Conservation (phyloP, 441 rosid species). For the Breynia disticha region DNA sequence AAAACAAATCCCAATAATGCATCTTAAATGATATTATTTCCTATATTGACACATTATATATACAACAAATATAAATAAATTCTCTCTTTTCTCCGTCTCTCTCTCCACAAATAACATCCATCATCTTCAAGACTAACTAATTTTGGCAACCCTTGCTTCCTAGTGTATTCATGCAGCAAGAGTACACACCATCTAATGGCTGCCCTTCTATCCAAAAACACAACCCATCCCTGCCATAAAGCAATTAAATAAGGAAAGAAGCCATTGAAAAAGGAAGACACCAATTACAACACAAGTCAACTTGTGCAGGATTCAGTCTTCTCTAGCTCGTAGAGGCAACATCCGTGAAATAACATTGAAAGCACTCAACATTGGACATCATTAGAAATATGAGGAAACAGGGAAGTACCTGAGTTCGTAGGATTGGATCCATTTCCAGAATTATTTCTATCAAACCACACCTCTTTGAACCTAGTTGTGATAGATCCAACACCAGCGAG, state of each 20-base stretch:
- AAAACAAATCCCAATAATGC: no score
- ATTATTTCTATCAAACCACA: slow-evolving; percentile 70
- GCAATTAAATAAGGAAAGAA: not conserved
- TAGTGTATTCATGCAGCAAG: slow-evolving; percentile 70
- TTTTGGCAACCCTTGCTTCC: slow-evolving; percentile 99
- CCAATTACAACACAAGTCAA: no score
- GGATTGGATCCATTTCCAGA: slow-evolving; percentile 88
- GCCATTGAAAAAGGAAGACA: not conserved
- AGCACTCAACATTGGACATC: no score
- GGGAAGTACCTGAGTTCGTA: slow-evolving; percentile 77
- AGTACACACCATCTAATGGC: slow-evolving; percentile 63
- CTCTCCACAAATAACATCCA: no score
- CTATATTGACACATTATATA: no score
- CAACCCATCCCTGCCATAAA: slow-evolving; percentile 78
- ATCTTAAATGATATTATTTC: no score
- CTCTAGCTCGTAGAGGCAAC: not conserved
- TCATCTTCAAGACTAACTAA: no score
- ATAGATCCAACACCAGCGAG: no score
- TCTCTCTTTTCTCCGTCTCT: no score
- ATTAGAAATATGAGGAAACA: slow-evolving; percentile 1
- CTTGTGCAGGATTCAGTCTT: no score
- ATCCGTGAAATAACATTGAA: no score
- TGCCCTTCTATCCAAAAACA: slow-evolving; percentile 65
- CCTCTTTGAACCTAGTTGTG: slow-evolving; percentile 51
- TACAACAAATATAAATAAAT: no score